Evolutionary conservation across 179 eudicot genomes (phyloP).

Genomic region (Patellifolia procumbens): DNA sequence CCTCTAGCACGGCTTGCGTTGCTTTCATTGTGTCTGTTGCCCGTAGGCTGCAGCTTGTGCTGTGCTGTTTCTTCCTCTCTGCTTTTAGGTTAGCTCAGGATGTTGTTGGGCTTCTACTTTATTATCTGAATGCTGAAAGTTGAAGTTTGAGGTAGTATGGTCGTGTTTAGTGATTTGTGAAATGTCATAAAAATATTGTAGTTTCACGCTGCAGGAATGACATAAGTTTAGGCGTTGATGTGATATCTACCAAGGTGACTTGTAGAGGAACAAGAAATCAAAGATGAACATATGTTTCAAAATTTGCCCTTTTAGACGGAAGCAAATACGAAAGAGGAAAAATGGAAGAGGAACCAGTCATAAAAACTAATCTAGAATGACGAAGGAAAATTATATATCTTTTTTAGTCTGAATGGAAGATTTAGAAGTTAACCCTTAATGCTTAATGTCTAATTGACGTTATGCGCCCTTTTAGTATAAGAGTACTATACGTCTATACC

Average conservation of each 20-base stretch:
- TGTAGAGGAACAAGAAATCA: not conserved
- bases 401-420: too few species aligned
- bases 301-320: too few species aligned
- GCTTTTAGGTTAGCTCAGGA: not conserved
- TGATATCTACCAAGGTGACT: not conserved
- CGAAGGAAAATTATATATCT: too few species aligned
- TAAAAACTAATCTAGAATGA: too few species aligned
- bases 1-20: not conserved
- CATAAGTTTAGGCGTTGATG: not conserved
- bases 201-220: not conserved
- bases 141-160: not conserved
- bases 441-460: too few species aligned
- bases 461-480: too few species aligned
- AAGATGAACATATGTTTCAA: too few species aligned
- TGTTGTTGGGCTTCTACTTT: not conserved
- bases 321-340: too few species aligned
- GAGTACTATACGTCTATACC: too few species aligned
- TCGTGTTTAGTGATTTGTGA: not conserved
- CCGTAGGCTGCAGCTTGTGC: not conserved
- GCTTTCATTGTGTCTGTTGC: not conserved
- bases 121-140: slow-evolving; percentile 1
- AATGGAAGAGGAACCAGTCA: too few species aligned
- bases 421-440: too few species aligned
- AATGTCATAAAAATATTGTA: not conserved
- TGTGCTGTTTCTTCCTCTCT: not conserved